Conservation (phyloP, 2,329 filamentous ascomycete genomes). For the Fusarium sp. region DNA sequence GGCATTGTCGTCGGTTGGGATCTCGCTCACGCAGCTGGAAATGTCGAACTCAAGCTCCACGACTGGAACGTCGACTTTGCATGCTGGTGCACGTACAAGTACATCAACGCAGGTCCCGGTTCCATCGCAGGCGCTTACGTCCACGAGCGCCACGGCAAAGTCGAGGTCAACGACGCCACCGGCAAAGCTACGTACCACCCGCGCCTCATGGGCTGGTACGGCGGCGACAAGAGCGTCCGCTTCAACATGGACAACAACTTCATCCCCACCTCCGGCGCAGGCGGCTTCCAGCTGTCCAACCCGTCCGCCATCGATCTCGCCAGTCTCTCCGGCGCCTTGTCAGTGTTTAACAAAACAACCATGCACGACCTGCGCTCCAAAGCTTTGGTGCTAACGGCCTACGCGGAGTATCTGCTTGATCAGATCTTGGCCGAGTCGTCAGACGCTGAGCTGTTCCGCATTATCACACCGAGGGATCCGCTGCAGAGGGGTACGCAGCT, state of each 20-base stretch:
- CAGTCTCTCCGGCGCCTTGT: slow-evolving; percentile 76
- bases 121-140: slow-evolving; percentile 84
- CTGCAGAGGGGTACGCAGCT: slow-evolving; percentile 80
- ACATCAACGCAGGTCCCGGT: slow-evolving; percentile 87
- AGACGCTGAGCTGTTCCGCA: slow-evolving; percentile 56
- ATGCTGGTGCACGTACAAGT: slow-evolving; percentile 95
- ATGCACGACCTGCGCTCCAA: slow-evolving; percentile 77
- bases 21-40: slow-evolving; percentile 86
- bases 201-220: slow-evolving; percentile 87
- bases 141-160: slow-evolving; percentile 75
- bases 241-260: slow-evolving; percentile 89
- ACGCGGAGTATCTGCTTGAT: slow-evolving; percentile 75
- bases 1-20: slow-evolving; percentile 87
- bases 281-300: slow-evolving; percentile 87
- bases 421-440: slow-evolving; percentile 50
- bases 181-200: slow-evolving; percentile 62
- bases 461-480: slow-evolving; percentile 77
- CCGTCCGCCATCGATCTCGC: slow-evolving; percentile 81
- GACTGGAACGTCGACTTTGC: slow-evolving; percentile 94
- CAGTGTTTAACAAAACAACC: slow-evolving; percentile 76
- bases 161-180: slow-evolving; percentile 54
- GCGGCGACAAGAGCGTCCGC: slow-evolving; percentile 77
- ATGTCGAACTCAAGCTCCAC: slow-evolving; percentile 81
- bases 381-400: slow-evolving; percentile 77
- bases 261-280: slow-evolving; percentile 79